phyloP scores from a whole-genome alignment of 129 eudicot species.

The Artemisia argyi region DNA sequence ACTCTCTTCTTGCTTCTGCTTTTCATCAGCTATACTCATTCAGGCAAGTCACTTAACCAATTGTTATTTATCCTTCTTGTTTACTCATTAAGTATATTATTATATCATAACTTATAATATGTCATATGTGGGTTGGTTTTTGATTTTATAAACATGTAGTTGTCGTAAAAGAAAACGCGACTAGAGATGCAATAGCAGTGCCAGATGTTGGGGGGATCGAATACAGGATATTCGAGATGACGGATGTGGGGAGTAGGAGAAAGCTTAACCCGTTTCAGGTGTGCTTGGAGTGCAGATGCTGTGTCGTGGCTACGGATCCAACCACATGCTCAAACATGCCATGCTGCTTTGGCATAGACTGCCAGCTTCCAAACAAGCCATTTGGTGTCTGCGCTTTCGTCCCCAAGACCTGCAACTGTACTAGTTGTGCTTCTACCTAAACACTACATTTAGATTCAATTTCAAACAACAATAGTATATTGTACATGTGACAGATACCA shows the following conservation, averaged over 20 bases:
- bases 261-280: constrained; percentile 43
- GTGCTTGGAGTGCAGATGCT: constrained; percentile 47
- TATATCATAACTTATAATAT: not conserved
- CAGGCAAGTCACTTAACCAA: constrained; percentile 9
- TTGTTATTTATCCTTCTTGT: not conserved
- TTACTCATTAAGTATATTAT: not conserved
- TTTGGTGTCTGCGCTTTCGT: constrained; percentile 54
- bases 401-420: constrained; percentile 51
- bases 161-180: not conserved
- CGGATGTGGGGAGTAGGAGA: constrained; percentile 21
- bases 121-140: not conserved
- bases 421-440: constrained; percentile 30
- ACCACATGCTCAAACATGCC: constrained; percentile 44
- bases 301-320: constrained; percentile 35
- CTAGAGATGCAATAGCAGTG: not conserved
- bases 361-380: constrained; percentile 57
- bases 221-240: constrained; percentile 6
- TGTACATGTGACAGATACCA: constrained; percentile 26
- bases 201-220: constrained; percentile 12
- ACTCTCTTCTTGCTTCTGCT: constrained; percentile 28
- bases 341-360: constrained; percentile 50
- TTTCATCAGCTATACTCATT: constrained; percentile 15
- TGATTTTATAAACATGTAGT: constrained; percentile 10
- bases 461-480: not conserved
- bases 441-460: constrained; percentile 15